Evolutionary conservation across 305 asterid genomes (phyloP).

Genomic region (Solanum hybrid): DNA sequence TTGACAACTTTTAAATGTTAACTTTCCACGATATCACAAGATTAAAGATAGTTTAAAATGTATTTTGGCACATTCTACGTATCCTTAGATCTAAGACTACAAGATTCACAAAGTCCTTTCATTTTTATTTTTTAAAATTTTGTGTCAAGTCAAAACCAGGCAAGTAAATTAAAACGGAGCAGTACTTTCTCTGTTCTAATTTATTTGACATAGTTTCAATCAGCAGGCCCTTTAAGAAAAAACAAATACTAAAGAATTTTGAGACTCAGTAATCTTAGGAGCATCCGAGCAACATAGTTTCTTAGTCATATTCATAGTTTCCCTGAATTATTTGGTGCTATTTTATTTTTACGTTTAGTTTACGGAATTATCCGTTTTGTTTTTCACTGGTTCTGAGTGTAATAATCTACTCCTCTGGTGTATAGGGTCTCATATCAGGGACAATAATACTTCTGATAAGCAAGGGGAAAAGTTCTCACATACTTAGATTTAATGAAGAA

Average conservation of each 20-base stretch:
- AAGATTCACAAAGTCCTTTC: background rate
- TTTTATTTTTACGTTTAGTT: background rate
- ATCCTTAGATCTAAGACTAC: background rate
- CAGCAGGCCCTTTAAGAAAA: background rate
- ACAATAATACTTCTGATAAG: slow-evolving; percentile 55
- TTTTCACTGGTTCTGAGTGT: background rate
- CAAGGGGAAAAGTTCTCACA: slow-evolving; percentile 76
- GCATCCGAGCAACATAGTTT: background rate
- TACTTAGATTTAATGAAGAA: slow-evolving; percentile 79
- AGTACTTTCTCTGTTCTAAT: background rate
- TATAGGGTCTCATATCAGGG: slow-evolving; percentile 59
- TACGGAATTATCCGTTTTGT: background rate
- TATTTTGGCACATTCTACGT: background rate
- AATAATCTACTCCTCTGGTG: background rate
- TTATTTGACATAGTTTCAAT: background rate
- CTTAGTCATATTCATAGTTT: background rate
- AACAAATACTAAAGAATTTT: background rate
- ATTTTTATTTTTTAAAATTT: background rate
- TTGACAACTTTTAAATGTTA: background rate
- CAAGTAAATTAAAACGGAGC: background rate
- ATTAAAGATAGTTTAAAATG: background rate
- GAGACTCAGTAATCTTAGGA: background rate
- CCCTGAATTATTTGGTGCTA: background rate
- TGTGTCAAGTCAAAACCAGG: background rate
- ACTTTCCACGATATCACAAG: background rate